A percentile compares a stretch with the other conserved stretches of the same genome.
Conservation (phyloP, 164 flowering plant species). For the Vitis vinifera region ASM3070453v1 NC_081805.1:3934001-3934500, state of each 20-base stretch:
- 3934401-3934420: conserved; percentile 72
- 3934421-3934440: conserved; percentile 75
- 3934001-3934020: too few species aligned
- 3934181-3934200: conserved; percentile 84
- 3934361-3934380: conserved; percentile 72
- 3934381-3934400: conserved; percentile 38
- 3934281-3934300: conserved; percentile 96
- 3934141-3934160: conserved; percentile 5
- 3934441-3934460: conserved; percentile 92
- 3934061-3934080: too few species aligned
- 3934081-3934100: too few species aligned
- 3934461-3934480: conserved; percentile 95
- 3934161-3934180: conserved; percentile 72
- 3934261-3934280: conserved; percentile 57
- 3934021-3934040: too few species aligned
- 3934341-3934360: conserved; percentile 73
- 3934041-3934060: too few species aligned
- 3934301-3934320: conserved; percentile 84
- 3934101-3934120: too few species aligned
- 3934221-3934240: conserved; percentile 86
- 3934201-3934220: conserved; percentile 79
- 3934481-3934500: conserved; percentile 22
- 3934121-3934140: too few species aligned
- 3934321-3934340: conserved; percentile 88
- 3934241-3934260: conserved; percentile 91